Base-by-base conservation (phyloP, 2,329 filamentous ascomycete species). In the Raffaelea albimanens region DNA sequence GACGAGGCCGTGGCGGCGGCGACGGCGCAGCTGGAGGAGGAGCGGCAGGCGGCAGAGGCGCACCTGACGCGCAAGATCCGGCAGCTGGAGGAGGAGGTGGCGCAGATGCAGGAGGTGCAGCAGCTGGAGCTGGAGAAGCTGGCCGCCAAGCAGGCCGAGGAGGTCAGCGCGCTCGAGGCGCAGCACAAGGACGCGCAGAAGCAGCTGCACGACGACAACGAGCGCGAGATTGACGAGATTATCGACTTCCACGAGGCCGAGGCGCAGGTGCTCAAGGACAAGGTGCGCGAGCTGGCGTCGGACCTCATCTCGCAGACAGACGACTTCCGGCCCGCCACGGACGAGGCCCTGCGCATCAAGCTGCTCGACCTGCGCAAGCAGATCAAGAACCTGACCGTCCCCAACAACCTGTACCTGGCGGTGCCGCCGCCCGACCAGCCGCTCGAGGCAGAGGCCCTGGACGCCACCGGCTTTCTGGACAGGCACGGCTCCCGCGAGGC, bases 251-350 rank as follows among this genome's bases (percentile, higher is more conserved):
- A 49, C 49, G 51, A 52, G 9, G 42, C 16, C n/a, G 49, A 51
- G 34, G 13, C 43, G 5, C 23, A 33, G 5, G 20, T 39, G 11
- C 44, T 56, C 10, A 38, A 40, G 14, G 45, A 52, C 2, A 52
- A 50, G 25, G 34, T 58, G 29, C 45, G 31, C 29, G 51, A 50
- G 7, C 46, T 58, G 16, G 48, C 51, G 25, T 44, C 50, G 25
- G 55, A 54, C 11, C 46, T 58, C n/a, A 50, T 58, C 21, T 55
- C 55, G 21, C 55, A 54, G 40, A 50, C 52, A 7, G 56, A 59
- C 42, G 57, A 57, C 43, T 59, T 57, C 51, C 50, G 56, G 11
- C 57, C 57, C 1, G 54, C 55, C 10, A 55, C 55, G 0, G 57
- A 59, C 45, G 50, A 57, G 44, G 41, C 46, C 1, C 49, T 59